phyloP scores from a whole-genome alignment of 306 rosid species.

The Glycine latifolia region DNA sequence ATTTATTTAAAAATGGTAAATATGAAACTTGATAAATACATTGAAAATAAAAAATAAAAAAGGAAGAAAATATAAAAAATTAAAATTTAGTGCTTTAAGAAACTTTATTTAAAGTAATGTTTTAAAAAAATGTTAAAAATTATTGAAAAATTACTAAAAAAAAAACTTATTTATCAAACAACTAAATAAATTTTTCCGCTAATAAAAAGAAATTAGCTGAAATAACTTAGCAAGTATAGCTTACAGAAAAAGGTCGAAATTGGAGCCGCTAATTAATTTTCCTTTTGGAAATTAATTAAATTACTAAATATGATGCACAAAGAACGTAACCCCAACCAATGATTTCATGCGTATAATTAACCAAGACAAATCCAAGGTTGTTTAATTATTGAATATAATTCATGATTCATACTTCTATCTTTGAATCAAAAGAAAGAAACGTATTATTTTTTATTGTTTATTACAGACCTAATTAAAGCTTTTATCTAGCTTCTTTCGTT shows the following conservation, averaged over 20 bases:
- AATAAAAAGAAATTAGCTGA: background rate
- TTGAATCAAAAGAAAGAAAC: background rate
- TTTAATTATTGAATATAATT: background rate
- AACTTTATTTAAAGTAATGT: too few species aligned
- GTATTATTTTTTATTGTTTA: background rate
- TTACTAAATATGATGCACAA: background rate
- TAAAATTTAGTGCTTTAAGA: too few species aligned
- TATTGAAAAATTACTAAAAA: too few species aligned
- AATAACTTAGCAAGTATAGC: too few species aligned
- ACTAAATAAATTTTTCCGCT: background rate
- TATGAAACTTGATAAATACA: too few species aligned
- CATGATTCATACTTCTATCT: slow-evolving; percentile 24
- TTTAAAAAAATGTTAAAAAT: too few species aligned
- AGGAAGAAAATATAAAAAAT: too few species aligned
- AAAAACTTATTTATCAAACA: too few species aligned
- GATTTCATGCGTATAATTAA: background rate
- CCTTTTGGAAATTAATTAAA: background rate
- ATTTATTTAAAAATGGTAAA: too few species aligned
- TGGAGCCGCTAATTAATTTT: background rate
- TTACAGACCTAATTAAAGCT: background rate
- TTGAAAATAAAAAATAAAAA: too few species aligned
- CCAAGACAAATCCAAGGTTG: slow-evolving; percentile 13
- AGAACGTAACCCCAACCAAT: background rate
- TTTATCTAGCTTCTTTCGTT: background rate
- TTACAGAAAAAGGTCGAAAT: background rate